These are phyloP conservation scores for Neofusicoccum umdonicola DNA, from an alignment of 2,329 filamentous ascomycete species.

Conservation along the genomic window DNA sequence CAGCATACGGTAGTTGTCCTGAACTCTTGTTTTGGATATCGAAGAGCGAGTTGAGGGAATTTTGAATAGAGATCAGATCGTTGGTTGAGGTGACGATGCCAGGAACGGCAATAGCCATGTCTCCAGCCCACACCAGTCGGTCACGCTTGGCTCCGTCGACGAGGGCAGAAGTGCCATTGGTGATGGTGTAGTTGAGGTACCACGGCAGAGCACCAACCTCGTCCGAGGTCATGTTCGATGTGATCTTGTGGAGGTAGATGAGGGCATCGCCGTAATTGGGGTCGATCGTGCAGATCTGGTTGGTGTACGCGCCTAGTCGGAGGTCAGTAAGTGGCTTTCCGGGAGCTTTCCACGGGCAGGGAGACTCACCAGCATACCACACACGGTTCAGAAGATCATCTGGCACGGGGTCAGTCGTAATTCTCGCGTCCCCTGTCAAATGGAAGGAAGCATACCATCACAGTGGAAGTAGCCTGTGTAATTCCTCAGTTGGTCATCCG, in stretches of 20 bases:
- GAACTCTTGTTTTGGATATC: conserved; percentile 22
- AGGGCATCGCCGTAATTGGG: conserved; percentile 36
- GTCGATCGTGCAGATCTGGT: conserved; percentile 40
- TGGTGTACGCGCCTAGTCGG: conserved; percentile 36
- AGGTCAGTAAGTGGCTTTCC: neutral
- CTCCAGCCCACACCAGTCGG: conserved; percentile 46
- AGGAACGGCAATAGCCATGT: conserved; percentile 52
- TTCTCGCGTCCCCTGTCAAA: neutral
- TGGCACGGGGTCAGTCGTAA: conserved; percentile 13
- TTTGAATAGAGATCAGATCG: conserved; percentile 46
- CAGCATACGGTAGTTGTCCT: conserved; percentile 48
- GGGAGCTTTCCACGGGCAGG: neutral
- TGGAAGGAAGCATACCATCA: conserved; percentile 27
- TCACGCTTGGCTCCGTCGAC: conserved; percentile 45
- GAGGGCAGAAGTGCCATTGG: conserved; percentile 35
- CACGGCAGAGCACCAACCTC: conserved; percentile 40
- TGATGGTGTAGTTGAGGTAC: conserved; percentile 39
- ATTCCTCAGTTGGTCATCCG: conserved; percentile 34
- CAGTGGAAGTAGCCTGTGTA: conserved; percentile 45
- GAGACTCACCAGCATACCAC: conserved; percentile 40
- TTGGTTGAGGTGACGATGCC: conserved; percentile 35
- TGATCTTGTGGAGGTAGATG: conserved; percentile 27
- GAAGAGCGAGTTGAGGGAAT: conserved; percentile 34
- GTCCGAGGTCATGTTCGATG: conserved; percentile 21
- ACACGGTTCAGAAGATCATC: conserved; percentile 45